Conservation (phyloP, 768 basidiomycete species). For the Serpula lacrymans region DNA sequence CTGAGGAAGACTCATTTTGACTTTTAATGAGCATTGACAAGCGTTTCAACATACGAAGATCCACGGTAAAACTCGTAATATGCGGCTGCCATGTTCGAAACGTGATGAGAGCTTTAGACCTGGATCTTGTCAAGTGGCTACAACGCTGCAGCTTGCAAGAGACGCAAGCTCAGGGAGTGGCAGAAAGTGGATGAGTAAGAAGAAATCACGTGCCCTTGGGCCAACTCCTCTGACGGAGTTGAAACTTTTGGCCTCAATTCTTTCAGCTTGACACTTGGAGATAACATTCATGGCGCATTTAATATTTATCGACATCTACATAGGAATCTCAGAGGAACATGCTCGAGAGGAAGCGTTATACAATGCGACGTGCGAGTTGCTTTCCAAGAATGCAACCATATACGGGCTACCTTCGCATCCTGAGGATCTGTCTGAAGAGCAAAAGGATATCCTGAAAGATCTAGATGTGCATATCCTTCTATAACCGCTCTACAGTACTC, state of each 20-base stretch:
- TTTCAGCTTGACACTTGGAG: too few relatives aligned
- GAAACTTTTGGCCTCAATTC: too few relatives aligned
- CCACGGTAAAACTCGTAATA: constrained; percentile 94
- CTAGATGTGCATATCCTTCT: constrained; percentile 34
- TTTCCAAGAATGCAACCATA: constrained; percentile 35
- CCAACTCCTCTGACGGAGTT: too few relatives aligned
- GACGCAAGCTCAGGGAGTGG: too few relatives aligned
- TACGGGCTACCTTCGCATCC: constrained; percentile 41
- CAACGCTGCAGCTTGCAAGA: constrained; percentile 5
- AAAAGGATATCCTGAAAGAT: constrained; percentile 43
- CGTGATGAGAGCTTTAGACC: not conserved
- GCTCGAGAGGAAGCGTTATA: constrained; percentile 25
- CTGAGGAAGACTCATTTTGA: constrained; percentile 38
- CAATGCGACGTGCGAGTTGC: constrained; percentile 27
- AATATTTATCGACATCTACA: constrained; percentile 42
- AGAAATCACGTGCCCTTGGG: too few relatives aligned
- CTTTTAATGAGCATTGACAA: constrained; percentile 1
- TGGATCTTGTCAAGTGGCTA: constrained; percentile 3
- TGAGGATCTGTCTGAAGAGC: constrained; percentile 39
- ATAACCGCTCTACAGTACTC: constrained; percentile 14
- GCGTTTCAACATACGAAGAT: constrained; percentile 64
- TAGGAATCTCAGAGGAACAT: constrained; percentile 33
- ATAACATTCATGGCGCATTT: too few relatives aligned
- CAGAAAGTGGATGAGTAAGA: constrained; percentile 2
- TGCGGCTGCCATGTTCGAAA: constrained; percentile 61